Base-by-base conservation (phyloP, 495 filamentous ascomycete genomes). In the Aspergillus biplanus region DNA sequence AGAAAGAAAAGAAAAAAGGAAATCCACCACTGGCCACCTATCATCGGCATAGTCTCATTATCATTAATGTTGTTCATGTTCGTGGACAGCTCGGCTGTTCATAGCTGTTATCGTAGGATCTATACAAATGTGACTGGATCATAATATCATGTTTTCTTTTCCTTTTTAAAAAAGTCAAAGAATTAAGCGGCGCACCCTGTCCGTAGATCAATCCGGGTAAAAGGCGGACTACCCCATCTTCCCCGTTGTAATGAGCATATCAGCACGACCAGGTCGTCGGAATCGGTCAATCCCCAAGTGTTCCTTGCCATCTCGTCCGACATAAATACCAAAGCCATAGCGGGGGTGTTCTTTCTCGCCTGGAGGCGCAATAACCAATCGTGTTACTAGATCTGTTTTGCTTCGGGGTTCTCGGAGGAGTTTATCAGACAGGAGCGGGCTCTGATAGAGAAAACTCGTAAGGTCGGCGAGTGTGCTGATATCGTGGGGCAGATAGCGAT, bases 361-460 rank as follows among this genome's bases (percentile, higher is more conserved):
- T 1, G 78, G 76, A 2, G 78, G 77, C 0, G 76, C 71, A 18
- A 81, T 73, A 59, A 89, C 78, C 35, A 90, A 69, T 27, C 87
- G 78, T 0, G 87, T 87, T 1, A 87, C 85, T 5, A 92, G 79
- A 53, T 89, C 87, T 0, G 79, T 80, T 67, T 87, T 89, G 48
- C 78, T 87, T 16, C 75, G 73, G 4, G 85, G 83, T 48, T 85
- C 82, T 5, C 77, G 75, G 58, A 96, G 90, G 0, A 87, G 80
- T 39, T 85, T 80, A 61, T 95, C 92, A 5, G 82, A 80, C 1
- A 92, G 72, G 15, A 96, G 75, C 9, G 86, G 85, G 42, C 87
- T 89, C 65, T 85, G 85, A 56, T 89, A 89, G 42, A 94, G 74
- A 65, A 91, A 93, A 68, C 85, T 87, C 62, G 93, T 80, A n/a